Base-by-base conservation (phyloP, 352 stramenopile genomes). In the Pythium pectinolyticum region DNA sequence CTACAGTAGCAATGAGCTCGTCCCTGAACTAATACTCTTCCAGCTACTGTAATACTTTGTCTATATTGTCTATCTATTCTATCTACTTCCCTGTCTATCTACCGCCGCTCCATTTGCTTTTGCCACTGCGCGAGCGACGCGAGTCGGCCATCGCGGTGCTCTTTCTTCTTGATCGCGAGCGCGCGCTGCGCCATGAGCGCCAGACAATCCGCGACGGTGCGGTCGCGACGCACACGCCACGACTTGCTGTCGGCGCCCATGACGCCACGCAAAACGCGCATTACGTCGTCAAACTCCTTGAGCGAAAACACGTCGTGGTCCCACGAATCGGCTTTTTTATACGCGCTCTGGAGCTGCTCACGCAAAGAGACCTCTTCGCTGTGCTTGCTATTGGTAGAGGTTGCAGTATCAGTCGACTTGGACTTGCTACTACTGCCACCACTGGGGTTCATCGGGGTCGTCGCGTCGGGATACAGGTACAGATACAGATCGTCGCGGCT, bases 261-360 rank as follows among this genome's bases (percentile, higher is more conserved):
- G 28, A 63, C 56, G 7, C n/a, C 22, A 24, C 32, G 45, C 31
- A 63, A 20, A 3, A 48, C 24, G 35, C 46, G 45, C 45, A 56
- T 54, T 7, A 55, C 56, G 5, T 63, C 35, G 46, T 63, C 56
- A 48, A 63, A 63, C 45, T 63, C 56, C 24, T 56, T 55, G 56
- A 63, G 56, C 56, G 55, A 62, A 25, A 62, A 62, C 31, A 62
- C 43, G 28, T 62, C 45, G 56, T 56, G 28, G 45, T 63, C 41
- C 56, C 43, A 63, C 43, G 54, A 61, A n/a, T 53, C 40, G 2
- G 50, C 41, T 4, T 45, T 43, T 20, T 22, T 37, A 31, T 61
- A 41, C 7, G 28, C 41, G 9, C n/a, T 20, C n/a, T 34, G 30
- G 8, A 61, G 43, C 28, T 61, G 40, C 15, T 37, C 28, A 0